Percentiles rank a stretch among this genome's conserved stretches.
phyloP scores from a whole-genome alignment of 257 asterid species.

The Nicotiana noctiflora region DNA sequence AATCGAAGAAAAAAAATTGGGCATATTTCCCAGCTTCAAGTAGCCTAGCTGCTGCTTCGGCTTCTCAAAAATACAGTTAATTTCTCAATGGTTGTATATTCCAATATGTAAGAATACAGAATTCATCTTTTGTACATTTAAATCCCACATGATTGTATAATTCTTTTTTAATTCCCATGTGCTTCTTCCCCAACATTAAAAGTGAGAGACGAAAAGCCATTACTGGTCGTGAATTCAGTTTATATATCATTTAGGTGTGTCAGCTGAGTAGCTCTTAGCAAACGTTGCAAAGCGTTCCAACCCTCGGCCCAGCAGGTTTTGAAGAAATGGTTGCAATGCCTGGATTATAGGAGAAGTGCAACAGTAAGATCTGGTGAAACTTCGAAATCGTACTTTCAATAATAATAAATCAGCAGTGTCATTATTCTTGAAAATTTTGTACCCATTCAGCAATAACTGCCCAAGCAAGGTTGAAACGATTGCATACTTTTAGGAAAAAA shows the following conservation, averaged over 20 bases:
- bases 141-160: neutral
- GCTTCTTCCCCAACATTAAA: neutral
- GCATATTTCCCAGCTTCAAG: neutral
- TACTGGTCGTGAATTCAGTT: neutral
- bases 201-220: conserved; percentile 1
- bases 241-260: conserved; percentile 28
- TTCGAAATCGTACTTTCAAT: neutral
- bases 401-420: neutral
- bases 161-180: neutral
- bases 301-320: conserved; percentile 60
- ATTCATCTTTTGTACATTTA: neutral
- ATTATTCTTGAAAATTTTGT: neutral
- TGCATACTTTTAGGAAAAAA: neutral
- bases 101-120: neutral
- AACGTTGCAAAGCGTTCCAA: conserved; percentile 56
- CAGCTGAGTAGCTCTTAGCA: conserved; percentile 45
- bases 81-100: neutral
- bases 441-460: neutral
- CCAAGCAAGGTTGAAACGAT: neutral
- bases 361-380: neutral
- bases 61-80: neutral
- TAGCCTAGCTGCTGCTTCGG: neutral
- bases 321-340: conserved; percentile 81
- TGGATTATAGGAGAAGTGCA: conserved; percentile 17
- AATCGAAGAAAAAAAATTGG: neutral